Conservation (phyloP, 2,329 filamentous ascomycete genomes). For the Xylaria sp. region DNA sequence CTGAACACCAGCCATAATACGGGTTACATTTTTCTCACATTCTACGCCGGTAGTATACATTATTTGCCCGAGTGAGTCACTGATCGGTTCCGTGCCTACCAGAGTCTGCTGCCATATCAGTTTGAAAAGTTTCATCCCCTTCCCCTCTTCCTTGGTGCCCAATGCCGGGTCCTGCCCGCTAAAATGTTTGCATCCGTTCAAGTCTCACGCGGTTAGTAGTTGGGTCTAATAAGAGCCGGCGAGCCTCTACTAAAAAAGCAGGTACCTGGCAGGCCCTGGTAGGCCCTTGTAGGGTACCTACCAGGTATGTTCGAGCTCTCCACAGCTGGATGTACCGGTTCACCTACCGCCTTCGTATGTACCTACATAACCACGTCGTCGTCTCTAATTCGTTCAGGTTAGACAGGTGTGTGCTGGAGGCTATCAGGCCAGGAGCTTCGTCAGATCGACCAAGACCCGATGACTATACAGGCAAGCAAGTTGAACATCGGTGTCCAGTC, state of each 20-base stretch:
- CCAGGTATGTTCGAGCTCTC: background rate
- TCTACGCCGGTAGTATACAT: too few species aligned
- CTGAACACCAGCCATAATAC: background rate
- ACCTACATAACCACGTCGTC: background rate
- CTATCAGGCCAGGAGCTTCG: too few species aligned
- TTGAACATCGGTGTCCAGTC: too few species aligned
- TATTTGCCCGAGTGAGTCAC: constrained; percentile 6
- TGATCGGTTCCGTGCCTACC: background rate
- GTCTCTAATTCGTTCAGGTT: background rate
- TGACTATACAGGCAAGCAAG: too few species aligned
- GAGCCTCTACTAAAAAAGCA: background rate
- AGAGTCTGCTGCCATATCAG: constrained; percentile 3
- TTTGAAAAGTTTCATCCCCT: background rate
- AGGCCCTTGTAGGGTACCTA: too few species aligned
- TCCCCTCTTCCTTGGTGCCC: constrained; percentile 19
- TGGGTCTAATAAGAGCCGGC: constrained; percentile 8
- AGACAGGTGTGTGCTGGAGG: too few species aligned
- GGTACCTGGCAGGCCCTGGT: background rate
- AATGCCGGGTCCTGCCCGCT: constrained; percentile 14
- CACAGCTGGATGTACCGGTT: background rate
- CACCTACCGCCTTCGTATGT: background rate
- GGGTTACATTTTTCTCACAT: too few species aligned
- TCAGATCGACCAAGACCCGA: too few species aligned
- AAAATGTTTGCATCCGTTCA: constrained; percentile 1
- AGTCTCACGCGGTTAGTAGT: constrained; percentile 4